These are phyloP conservation scores for Eutrema heterophyllum DNA, from an alignment of 345 rosid species.

Conservation along the genomic window DNA sequence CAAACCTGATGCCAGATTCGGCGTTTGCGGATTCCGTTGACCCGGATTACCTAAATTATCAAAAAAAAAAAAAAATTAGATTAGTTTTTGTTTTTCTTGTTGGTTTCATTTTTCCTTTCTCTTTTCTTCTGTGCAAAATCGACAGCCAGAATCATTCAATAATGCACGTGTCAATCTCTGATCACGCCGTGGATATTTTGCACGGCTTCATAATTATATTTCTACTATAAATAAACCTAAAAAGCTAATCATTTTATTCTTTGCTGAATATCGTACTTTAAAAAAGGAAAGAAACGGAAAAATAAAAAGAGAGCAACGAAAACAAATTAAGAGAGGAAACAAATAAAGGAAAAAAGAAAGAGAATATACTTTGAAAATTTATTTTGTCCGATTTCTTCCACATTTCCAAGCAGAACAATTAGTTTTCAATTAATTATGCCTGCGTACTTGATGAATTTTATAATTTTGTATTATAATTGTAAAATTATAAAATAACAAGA, in stretches of 20 bases:
- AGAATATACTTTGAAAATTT: neutral
- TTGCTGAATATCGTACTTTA: neutral
- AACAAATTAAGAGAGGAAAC: neutral
- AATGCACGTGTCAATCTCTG: constrained; percentile 11
- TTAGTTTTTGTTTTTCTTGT: neutral
- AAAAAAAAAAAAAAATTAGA: no score
- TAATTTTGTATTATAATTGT: neutral
- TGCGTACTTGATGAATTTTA: neutral
- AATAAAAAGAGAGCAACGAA: neutral
- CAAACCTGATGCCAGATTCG: no score
- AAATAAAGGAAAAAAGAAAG: neutral
- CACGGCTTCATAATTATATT: constrained; percentile 1
- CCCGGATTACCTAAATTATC: no score
- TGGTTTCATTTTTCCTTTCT: neutral
- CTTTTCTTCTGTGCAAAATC: neutral
- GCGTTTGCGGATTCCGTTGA: no score
- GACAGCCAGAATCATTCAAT: neutral
- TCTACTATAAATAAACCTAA: neutral
- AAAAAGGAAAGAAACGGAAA: neutral
- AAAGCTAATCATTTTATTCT: neutral
- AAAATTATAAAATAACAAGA: neutral
- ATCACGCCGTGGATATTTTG: neutral
- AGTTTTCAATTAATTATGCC: neutral
- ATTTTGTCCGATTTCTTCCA: neutral
- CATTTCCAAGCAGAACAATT: neutral